Evolutionary conservation across 2,329 filamentous ascomycete genomes (phyloP).

Genomic region (Bisporella sp.): DNA sequence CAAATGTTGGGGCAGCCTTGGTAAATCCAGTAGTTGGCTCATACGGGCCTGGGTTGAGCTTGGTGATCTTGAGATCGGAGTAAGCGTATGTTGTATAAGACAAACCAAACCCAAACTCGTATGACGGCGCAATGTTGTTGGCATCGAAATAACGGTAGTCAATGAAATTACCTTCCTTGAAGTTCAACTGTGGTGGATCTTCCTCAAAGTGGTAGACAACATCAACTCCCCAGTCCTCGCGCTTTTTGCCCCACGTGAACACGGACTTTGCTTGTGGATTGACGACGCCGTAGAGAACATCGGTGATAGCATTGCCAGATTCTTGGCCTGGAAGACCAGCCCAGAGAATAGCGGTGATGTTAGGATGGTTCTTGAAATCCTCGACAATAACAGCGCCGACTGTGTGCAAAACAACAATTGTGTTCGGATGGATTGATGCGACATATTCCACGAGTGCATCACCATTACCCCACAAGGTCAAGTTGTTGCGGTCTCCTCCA

Average conservation of each 20-base stretch:
- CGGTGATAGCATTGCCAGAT: slow-evolving; percentile 69
- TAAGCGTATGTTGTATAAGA: slow-evolving; percentile 75
- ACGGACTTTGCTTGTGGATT: slow-evolving; percentile 71
- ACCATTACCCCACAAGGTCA: slow-evolving; percentile 81
- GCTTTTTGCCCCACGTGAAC: slow-evolving; percentile 66
- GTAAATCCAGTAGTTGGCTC: slow-evolving; percentile 55
- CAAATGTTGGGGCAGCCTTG: slow-evolving; percentile 55
- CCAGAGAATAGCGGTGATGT: slow-evolving; percentile 79
- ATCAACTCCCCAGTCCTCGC: slow-evolving; percentile 35
- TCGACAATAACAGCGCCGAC: slow-evolving; percentile 72
- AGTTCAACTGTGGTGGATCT: slow-evolving; percentile 59
- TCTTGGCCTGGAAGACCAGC: slow-evolving; percentile 82
- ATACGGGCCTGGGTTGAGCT: slow-evolving; percentile 17
- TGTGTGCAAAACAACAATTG: slow-evolving; percentile 84
- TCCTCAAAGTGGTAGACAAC: slow-evolving; percentile 34
- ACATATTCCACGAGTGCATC: slow-evolving; percentile 77
- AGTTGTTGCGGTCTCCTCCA: slow-evolving; percentile 81
- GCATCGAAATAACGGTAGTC: slow-evolving; percentile 73
- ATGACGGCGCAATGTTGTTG: slow-evolving; percentile 56
- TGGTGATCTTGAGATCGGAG: slow-evolving; percentile 48
- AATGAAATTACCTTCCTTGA: slow-evolving; percentile 72
- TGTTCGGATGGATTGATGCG: slow-evolving; percentile 72
- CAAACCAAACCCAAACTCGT: slow-evolving; percentile 75
- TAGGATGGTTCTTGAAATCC: slow-evolving; percentile 66
- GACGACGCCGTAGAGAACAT: slow-evolving; percentile 73